Conservation (phyloP, 306 rosid genomes). For the Rosa chinensis region DNA sequence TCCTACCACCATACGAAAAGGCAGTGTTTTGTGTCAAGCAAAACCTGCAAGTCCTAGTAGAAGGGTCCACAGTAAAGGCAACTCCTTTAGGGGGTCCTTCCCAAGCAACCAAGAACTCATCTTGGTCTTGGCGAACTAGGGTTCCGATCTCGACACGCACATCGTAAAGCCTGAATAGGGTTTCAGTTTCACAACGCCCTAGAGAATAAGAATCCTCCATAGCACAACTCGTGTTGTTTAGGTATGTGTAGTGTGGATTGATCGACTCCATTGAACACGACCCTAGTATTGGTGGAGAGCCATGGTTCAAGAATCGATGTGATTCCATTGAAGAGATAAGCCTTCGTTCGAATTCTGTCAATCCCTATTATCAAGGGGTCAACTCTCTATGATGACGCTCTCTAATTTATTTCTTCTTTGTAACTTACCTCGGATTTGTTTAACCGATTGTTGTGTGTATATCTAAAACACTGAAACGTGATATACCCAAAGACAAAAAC, state of each 20-base stretch:
- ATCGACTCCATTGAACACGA: background rate
- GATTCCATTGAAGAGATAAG: background rate
- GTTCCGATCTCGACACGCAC: constrained; percentile 73
- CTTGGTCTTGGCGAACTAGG: constrained; percentile 35
- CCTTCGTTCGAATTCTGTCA: background rate
- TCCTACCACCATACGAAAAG: constrained; percentile 40
- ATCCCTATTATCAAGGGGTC: constrained; percentile 1
- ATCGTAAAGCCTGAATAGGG: constrained; percentile 59
- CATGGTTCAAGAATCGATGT: background rate
- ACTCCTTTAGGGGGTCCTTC: constrained; percentile 60
- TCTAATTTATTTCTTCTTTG: background rate
- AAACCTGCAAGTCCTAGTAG: constrained; percentile 62
- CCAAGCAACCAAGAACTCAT: constrained; percentile 60
- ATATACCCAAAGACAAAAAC: too few species aligned
- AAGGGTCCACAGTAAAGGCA: constrained; percentile 72
- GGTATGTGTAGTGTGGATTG: background rate
- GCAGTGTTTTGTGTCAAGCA: constrained; percentile 59
- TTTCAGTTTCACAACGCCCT: background rate
- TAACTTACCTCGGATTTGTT: background rate
- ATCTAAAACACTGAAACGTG: too few species aligned
- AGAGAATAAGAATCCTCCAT: background rate
- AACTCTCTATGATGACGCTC: background rate
- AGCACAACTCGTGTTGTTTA: background rate
- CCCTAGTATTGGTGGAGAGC: background rate
- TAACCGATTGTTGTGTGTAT: background rate